phyloP scores from a whole-genome alignment of 345 rosid species.

The Linum tenue region DNA sequence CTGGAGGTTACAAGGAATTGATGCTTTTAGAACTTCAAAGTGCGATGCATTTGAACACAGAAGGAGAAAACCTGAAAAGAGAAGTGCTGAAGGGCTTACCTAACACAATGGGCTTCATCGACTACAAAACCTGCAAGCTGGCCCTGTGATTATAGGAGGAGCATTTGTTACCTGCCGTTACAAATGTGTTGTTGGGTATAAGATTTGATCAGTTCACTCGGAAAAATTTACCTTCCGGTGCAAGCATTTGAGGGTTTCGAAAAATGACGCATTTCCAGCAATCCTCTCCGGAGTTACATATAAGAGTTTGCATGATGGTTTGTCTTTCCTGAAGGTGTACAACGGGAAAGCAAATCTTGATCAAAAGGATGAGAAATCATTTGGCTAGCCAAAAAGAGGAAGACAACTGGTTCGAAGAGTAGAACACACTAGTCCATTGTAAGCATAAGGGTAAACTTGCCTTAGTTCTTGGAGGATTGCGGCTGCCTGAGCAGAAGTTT shows the following conservation, averaged over 20 bases:
- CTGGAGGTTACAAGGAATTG: background rate
- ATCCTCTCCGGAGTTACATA: conserved; percentile 91
- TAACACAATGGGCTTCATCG: conserved; percentile 93
- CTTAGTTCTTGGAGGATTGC: conserved; percentile 76
- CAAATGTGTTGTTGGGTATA: background rate
- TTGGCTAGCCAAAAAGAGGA: background rate
- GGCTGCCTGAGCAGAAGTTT: conserved; percentile 66
- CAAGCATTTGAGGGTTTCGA: conserved; percentile 48
- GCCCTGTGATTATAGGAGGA: conserved; percentile 36
- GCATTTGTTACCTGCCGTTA: conserved; percentile 1
- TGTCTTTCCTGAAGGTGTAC: conserved; percentile 42
- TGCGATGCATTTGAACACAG: background rate
- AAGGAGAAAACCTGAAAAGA: background rate
- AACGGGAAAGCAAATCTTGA: conserved; percentile 5
- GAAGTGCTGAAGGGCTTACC: conserved; percentile 30
- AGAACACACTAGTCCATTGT: background rate
- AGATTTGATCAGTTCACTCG: background rate
- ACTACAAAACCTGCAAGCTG: conserved; percentile 73
- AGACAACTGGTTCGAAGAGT: background rate
- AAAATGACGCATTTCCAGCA: conserved; percentile 58
- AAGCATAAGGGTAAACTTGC: conserved; percentile 32
- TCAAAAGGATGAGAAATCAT: background rate
- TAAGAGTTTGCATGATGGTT: conserved; percentile 79
- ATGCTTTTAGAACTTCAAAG: background rate
- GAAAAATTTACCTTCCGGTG: conserved; percentile 45